Evolutionary conservation across 176 grass and related monocot genomes (phyloP).

Genomic region (Juncus inflexus): DNA sequence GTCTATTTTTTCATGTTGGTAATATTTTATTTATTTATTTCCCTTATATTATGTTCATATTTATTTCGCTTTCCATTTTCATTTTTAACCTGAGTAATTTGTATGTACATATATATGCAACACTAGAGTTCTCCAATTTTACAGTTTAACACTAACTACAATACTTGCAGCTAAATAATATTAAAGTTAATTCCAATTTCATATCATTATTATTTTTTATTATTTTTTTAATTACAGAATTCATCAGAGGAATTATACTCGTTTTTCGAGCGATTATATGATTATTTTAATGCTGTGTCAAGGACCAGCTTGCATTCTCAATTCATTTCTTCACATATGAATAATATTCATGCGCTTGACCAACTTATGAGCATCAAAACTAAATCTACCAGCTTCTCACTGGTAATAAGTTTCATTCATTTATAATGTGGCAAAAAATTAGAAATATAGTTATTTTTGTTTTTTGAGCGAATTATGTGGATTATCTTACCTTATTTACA

Average conservation of each 20-base stretch:
- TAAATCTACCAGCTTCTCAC: conserved; percentile 66
- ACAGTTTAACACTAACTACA: not conserved
- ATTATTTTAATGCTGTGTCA: conserved; percentile 80
- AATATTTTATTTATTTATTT: too few species aligned
- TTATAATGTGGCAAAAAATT: too few species aligned
- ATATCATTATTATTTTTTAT: conserved; percentile 15
- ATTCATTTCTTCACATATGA: conserved; percentile 86
- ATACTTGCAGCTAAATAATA: not conserved
- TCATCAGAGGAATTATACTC: conserved; percentile 86
- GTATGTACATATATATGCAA: too few species aligned
- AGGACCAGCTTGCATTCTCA: conserved; percentile 63
- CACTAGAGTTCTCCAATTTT: not conserved
- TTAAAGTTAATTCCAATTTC: conserved; percentile 4
- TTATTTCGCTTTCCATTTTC: too few species aligned
- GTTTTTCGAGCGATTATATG: conserved; percentile 82
- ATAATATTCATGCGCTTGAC: conserved; percentile 81
- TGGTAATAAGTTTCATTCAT: conserved; percentile 40
- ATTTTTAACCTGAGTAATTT: too few species aligned
- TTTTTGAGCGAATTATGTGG: too few species aligned
- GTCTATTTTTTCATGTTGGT: too few species aligned
- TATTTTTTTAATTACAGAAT: conserved; percentile 79
- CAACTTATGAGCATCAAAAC: conserved; percentile 60
- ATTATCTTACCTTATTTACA: too few species aligned
- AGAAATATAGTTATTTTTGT: too few species aligned
- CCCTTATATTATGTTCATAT: too few species aligned